Base-by-base conservation (phyloP, 495 filamentous ascomycete species). In the Hyaloscypha bicolor region DNA sequence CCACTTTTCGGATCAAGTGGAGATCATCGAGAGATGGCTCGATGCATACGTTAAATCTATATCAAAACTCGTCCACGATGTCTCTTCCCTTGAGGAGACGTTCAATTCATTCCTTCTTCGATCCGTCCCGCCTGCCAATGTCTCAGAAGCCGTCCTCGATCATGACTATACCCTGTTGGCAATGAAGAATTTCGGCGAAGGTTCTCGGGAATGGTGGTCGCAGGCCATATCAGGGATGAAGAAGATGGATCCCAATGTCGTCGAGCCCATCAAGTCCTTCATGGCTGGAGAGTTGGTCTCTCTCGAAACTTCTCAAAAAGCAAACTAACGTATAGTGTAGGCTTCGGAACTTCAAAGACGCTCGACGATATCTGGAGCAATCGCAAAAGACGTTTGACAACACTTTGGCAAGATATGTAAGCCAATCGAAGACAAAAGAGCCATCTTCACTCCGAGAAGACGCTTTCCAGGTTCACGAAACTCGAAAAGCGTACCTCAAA, bases 391-490 rank as follows among this genome's bases (percentile, higher is more conserved):
- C 85, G 16, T 94, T 92, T 70, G 95, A 99, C 72, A 84, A 83
- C 37, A 83, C 92, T 12, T 82, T 96, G 52, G 84, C 92, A 35
- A 85, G 93, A 55, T 97, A 96, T 74, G 83, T 90, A 4, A 80
- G 83, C 6, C 94, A 97, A 77, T 90, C 88, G 35, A 99, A 97
- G 78, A 90, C 92, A 3, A 98, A 97, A 78, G 95, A 99, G 75
- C 86, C 93, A 8, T 96, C 93, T 14, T 85, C 92, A 0, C 80
- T 99, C 61, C 83, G 96, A 57, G 95, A 99, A 76, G 95, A 99
- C 77, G 94, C 96, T 0, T 99, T 98, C 73, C 90, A 95, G 76
- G 88, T 99, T 42, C 95, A 97, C 69, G 96, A 98, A 82, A 91
- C 93, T 19, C 87, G 94, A 58, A 94, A 93, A 76, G 87, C 88